Evolutionary conservation across 345 rosid species (phyloP), one percentile per base, ranked within the genome.

Genomic region (Psidium friedrichsthalianum): DNA sequence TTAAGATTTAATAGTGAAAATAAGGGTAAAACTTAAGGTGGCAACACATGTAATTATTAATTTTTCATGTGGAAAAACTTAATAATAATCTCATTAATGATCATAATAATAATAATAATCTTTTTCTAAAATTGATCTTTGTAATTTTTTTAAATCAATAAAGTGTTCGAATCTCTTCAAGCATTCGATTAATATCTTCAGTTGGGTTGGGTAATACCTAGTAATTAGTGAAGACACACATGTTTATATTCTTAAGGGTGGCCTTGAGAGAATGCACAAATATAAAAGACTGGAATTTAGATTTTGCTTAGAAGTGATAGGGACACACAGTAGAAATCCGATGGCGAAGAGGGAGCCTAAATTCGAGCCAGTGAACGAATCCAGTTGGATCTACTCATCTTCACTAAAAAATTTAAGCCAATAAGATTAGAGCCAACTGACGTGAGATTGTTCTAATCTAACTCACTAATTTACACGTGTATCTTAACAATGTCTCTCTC

Each of bases 151-250:
- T 11, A 59, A n/a, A 59, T 27, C 0, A 64, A 16, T 16, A 29
- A 5, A 2, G 1, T 18, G 3, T 4, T 6, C 0, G 5, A 8
- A 24, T 1, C 44, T 64, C 2, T 64, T 7, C 29, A 4, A 32
- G 11, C 6, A 64, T 64, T 29, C 8, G 22, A 32, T 36, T 64
- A 64, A 3, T 32, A 44, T 1, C 11, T 29, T 8, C 0, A 21
- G 8, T 11, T 0, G 42, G 21, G 6, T 16, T 11, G 3, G 22
- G 76, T 16, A 16, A 52, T 52, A 14, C 18, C 8, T 0, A 16
- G 56, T 18, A 54, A 54, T 54, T 32, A 7, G 1, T 29, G 3
- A 11, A 29, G 21, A 16, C 11, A 1, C 6, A 0, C 10, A 16
- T 16, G 0, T 16, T 5, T 32, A 64, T 15, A 15, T 15, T 29